Evolutionary conservation across 805 yeast species (phyloP).

Genomic region (Candida broadrunensis): DNA sequence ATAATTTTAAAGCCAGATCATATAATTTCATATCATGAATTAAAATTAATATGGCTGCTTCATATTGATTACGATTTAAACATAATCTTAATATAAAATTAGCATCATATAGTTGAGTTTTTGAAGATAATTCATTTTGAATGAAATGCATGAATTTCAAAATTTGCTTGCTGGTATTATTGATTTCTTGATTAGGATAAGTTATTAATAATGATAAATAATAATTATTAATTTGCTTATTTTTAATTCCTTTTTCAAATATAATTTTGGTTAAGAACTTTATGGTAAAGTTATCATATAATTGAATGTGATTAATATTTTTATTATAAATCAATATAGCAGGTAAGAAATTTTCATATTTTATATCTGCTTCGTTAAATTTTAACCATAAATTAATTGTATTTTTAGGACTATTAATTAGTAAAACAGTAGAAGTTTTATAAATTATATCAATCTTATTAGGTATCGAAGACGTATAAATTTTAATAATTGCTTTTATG

Average conservation of each 20-base stretch:
- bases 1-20: conserved; percentile 79
- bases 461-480: conserved; percentile 45
- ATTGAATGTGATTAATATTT: conserved; percentile 31
- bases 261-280: conserved; percentile 56
- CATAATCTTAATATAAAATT: conserved; percentile 77
- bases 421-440: conserved; percentile 63
- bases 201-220: conserved; percentile 65
- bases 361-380: conserved; percentile 35
- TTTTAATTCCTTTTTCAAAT: conserved; percentile 36
- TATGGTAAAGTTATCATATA: conserved; percentile 59
- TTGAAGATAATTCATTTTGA: conserved; percentile 13
- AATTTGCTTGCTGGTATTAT: conserved; percentile 24
- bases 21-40: conserved; percentile 60
- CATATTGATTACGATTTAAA: conserved; percentile 52
- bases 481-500: conserved; percentile 50
- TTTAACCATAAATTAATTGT: conserved; percentile 82
- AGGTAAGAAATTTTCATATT: conserved; percentile 68
- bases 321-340: conserved; percentile 70
- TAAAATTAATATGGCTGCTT: conserved; percentile 72
- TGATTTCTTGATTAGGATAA: conserved; percentile 14
- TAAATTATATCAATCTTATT: conserved; percentile 43
- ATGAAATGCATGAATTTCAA: conserved; percentile 25
- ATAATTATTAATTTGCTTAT: conserved; percentile 61
- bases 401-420: conserved; percentile 63
- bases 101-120: conserved; percentile 47